Conservation (phyloP, 768 basidiomycete genomes). For the Cystobasidium onofrii region DNA sequence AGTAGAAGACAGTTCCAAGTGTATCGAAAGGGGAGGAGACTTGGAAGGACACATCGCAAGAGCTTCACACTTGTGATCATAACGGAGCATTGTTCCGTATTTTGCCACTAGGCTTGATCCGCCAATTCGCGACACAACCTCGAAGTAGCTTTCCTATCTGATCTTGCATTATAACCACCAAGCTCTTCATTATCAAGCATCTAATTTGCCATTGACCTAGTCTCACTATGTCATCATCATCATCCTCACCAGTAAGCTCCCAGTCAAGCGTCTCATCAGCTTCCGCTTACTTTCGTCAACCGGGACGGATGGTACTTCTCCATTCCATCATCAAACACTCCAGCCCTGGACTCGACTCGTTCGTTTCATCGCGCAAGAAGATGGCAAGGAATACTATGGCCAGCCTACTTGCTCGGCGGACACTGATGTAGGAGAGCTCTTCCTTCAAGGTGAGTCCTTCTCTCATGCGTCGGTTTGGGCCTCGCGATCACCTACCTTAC, state of each 20-base stretch:
- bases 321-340: not conserved
- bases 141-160: not conserved
- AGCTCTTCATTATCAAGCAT: no score
- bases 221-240: no score
- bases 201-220: no score
- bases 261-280: no score
- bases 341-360: conserved; percentile 26
- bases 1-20: no score
- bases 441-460: not conserved
- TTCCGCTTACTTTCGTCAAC: not conserved
- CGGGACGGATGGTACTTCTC: not conserved
- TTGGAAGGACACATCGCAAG: no score
- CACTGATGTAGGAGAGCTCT: conserved; percentile 21
- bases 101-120: no score
- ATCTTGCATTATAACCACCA: not conserved
- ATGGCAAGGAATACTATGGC: conserved; percentile 19
- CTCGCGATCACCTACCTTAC: not conserved
- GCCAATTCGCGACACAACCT: not conserved
- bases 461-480: not conserved
- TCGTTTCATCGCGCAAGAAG: conserved; percentile 22
- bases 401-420: not conserved
- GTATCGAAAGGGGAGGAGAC: no score
- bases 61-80: not conserved
- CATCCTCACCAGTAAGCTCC: no score
- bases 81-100: not conserved